Base-by-base conservation (phyloP, 1,139 yeast species). In the Scheffersomyces lignicola region DNA sequence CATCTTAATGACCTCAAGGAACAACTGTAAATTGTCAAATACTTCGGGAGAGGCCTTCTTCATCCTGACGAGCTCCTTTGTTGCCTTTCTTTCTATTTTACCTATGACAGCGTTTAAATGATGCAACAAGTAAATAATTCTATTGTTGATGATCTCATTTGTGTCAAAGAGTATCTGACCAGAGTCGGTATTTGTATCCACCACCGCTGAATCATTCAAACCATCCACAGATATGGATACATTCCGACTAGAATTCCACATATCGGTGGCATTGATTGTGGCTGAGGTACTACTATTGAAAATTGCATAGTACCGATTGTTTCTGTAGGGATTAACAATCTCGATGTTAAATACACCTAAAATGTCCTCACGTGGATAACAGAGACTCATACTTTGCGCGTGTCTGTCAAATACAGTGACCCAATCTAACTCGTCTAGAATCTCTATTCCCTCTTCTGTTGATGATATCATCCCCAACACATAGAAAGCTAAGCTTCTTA, bases 351-450 rank as follows among this genome's bases (percentile, higher is more conserved):
- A 63, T 4, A 57, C 37, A 24, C 36, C 42, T 8, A 45, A 30
- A 5, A 48, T 38, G 20, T 48, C 48, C 4, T 43, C 45, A 18
- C 45, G 49, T 1, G 90, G 89, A 29, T 78, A 60, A n/a, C 80
- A 67, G 28, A 81, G 58, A 7, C 86, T 80, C 16, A 70, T 51
- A 1, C 89, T 80, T 6, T 62, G 58, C 11, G 76, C 72, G 48
- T 72, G 71, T 3, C 69, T 62, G 40, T 80, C 76, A 26, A 76
- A 56, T 16, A 78, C 78, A 13, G 84, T 75, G 18, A 66, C 65
- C 97, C 97, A 90, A 2, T 80, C 80, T 36, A 73, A 63, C 48
- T 88, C 96, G 51, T 87, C 96, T 35, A 90, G 62, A n/a, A 89
- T 78, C 49, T 89, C 97, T 22, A 80, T 71, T 0, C 97, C 97